phyloP scores from a whole-genome alignment of 176 grass and related monocot species.

The Musa itinerans region DNA sequence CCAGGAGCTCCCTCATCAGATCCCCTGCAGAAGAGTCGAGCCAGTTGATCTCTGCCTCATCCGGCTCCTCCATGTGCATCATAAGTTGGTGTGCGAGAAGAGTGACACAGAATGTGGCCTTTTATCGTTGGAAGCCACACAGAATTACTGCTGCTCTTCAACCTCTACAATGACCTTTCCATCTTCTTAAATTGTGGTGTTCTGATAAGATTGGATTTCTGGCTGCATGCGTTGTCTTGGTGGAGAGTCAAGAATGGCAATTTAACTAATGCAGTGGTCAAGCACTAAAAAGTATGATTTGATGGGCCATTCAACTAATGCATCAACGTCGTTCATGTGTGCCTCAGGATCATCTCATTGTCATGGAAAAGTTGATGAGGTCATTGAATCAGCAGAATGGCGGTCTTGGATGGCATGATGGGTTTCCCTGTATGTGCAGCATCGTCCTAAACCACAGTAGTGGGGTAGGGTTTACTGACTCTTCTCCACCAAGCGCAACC shows the following conservation, averaged over 20 bases:
- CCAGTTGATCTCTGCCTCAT: conserved; percentile 39
- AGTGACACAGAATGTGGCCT: neutral
- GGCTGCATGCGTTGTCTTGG: conserved; percentile 19
- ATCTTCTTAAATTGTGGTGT: conserved; percentile 1
- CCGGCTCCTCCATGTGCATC: conserved; percentile 23
- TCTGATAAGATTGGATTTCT: conserved; percentile 14
- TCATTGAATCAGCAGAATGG: too few species aligned
- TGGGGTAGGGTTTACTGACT: conserved; percentile 16
- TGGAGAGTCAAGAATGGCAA: conserved; percentile 19
- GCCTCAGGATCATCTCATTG: too few species aligned
- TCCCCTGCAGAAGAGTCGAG: conserved; percentile 34
- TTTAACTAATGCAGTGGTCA: conserved; percentile 54
- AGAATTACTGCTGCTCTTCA: neutral
- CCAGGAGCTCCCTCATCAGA: conserved; percentile 49
- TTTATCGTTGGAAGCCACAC: neutral
- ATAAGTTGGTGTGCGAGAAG: neutral
- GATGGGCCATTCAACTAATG: conserved; percentile 36
- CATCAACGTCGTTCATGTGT: neutral
- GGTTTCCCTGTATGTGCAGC: too few species aligned
- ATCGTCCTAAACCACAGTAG: too few species aligned
- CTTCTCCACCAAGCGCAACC: conserved; percentile 46
- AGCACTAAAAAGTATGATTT: conserved; percentile 61
- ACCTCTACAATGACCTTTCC: conserved; percentile 6
- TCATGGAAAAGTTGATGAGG: too few species aligned
- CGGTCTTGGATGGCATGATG: too few species aligned